Evolutionary conservation across 2,329 filamentous ascomycete species (phyloP), one percentile per base, ranked within the genome.

Genomic region (Diplodia mutila): DNA sequence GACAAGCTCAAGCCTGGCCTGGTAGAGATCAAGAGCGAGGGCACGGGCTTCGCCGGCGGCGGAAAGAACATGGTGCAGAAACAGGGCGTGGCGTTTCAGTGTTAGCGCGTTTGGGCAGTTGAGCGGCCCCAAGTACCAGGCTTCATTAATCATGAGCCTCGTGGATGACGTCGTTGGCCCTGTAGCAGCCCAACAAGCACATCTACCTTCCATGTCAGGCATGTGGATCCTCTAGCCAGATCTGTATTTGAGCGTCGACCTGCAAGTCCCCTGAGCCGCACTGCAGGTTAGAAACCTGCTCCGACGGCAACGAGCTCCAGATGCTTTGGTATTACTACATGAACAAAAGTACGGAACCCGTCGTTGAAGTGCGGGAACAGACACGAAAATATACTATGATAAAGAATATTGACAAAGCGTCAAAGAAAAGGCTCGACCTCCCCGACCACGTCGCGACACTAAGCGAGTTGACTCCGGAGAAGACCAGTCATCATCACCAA

Each of bases 11-110:
- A 92, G 39, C 57, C 66, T 59, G 90, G 89, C 8, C 80, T 94
- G 29, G 92, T 91, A 0, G 91, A 94, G 78, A 97, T 93, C 1
- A 98, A 92, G 51, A 92, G 90, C 42, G 94, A 97, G 73, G 94
- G 94, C 0, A 98, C 94, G 0, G 94, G 94, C 0, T 98, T 97
- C 79, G 94, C 94, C 4, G 91, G 92, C 4, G 90, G 90, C n/a
- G 94, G 95, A 2, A 86, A 87, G 63, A 97, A 91, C 75, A 87
- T 91, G 73, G 93, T 96, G 18, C 91, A 91, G 79, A 95, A 90
- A 77, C 81, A 86, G 3, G 90, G 91, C 0, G 88, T 96, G 21
- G 90, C 90, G 0, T 97, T 97, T 78, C 92, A 96, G 76, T 94
- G 92, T 76, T 95, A 70, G 66, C 59, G 46, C 59, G 29, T 37